Conservation (phyloP, 2,329 filamentous ascomycete genomes). For the Aspergillus carbonarius region DNA sequence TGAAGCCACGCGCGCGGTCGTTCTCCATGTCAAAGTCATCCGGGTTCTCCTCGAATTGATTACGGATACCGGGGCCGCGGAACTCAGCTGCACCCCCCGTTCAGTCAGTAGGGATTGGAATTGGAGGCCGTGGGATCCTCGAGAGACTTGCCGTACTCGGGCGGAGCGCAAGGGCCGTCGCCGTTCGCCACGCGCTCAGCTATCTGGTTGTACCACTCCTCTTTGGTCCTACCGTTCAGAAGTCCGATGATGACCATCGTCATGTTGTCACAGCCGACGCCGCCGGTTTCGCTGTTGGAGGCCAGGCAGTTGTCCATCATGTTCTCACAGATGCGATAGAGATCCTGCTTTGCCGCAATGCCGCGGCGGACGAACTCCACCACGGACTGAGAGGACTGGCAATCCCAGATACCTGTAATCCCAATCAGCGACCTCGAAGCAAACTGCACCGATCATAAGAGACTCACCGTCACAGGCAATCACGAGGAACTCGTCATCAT, state of each 20-base stretch:
- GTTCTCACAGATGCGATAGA: conserved; percentile 96
- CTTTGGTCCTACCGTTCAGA: conserved; percentile 86
- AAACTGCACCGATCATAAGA: not conserved
- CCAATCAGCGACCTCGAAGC: conserved; percentile 4
- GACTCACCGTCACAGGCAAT: conserved; percentile 85
- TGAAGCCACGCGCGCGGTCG: conserved; percentile 64
- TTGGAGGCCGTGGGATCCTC: conserved; percentile 43
- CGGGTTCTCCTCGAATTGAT: conserved; percentile 76
- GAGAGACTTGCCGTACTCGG: conserved; percentile 92
- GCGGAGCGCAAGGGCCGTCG: conserved; percentile 96
- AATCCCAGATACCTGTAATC: conserved; percentile 91
- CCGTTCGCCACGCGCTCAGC: conserved; percentile 91
- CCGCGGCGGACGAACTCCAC: conserved; percentile 95
- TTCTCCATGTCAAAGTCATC: conserved; percentile 55
- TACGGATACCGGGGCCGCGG: conserved; percentile 76
- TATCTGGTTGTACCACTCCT: conserved; percentile 98
- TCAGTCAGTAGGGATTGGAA: conserved; percentile 44
- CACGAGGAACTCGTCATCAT: conserved; percentile 94
- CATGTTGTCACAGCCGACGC: conserved; percentile 99
- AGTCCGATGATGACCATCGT: conserved; percentile 92
- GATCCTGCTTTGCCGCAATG: conserved; percentile 92
- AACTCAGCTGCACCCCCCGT: conserved; percentile 67
- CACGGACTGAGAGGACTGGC: conserved; percentile 96
- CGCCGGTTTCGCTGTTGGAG: conserved; percentile 95
- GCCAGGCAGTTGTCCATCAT: conserved; percentile 99